A percentile compares a stretch with the other conserved stretches of the same genome.
These are phyloP conservation scores for Penicillium silybi DNA, from an alignment of 495 filamentous ascomycete genomes.

Conservation along the genomic window DNA sequence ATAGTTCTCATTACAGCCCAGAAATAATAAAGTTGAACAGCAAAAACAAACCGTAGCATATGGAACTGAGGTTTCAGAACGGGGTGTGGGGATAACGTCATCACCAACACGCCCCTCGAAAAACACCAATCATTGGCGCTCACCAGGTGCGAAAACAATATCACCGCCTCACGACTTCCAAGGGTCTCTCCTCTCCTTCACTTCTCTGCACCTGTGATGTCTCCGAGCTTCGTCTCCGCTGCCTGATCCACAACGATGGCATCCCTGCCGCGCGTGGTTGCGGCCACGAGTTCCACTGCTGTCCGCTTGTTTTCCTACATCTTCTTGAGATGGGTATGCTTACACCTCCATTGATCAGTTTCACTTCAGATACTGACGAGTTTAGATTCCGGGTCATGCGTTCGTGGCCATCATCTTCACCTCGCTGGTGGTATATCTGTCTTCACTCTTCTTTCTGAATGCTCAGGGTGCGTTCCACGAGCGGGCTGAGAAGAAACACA, in stretches of 20 bases:
- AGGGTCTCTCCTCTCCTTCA: neutral
- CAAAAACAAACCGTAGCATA: neutral
- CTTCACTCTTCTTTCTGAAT: constrained; percentile 43
- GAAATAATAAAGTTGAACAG: too few species aligned
- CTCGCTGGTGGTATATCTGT: constrained; percentile 66
- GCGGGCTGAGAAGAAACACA: constrained; percentile 4
- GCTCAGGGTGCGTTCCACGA: neutral
- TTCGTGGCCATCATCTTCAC: constrained; percentile 65
- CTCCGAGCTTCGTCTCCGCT: neutral
- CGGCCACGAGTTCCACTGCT: constrained; percentile 53
- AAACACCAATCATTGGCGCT: constrained; percentile 13
- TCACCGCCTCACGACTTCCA: constrained; percentile 2
- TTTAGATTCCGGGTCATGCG: constrained; percentile 59
- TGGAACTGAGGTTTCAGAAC: neutral
- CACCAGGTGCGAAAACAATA: constrained; percentile 2
- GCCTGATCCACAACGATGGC: constrained; percentile 19
- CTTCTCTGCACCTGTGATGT: neutral
- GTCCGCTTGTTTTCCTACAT: constrained; percentile 62
- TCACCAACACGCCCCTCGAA: neutral
- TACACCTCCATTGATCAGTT: neutral
- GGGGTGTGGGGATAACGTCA: constrained; percentile 10
- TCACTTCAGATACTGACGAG: constrained; percentile 4
- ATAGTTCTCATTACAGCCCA: too few species aligned
- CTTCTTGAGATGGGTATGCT: constrained; percentile 82
- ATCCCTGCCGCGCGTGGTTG: constrained; percentile 21